A percentile compares a stretch with the other conserved stretches of the same genome.
phyloP scores from a whole-genome alignment of 768 basidiomycete genomes.

The Boletus edulis region DNA sequence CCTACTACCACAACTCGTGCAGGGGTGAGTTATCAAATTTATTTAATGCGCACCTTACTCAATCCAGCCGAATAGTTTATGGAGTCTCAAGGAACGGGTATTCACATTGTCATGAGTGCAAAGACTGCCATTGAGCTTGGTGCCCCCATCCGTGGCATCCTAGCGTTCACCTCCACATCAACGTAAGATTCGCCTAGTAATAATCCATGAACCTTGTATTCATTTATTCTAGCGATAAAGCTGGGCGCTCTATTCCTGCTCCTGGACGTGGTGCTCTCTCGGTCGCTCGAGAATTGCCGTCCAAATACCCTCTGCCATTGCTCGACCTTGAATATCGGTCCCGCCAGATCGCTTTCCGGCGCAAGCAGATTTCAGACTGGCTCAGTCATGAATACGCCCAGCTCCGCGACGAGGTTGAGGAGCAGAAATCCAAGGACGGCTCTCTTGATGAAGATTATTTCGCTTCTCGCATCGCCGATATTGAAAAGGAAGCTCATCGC shows the following conservation, averaged over 20 bases:
- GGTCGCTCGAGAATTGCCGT: slow-evolving; percentile 81
- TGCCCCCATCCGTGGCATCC: slow-evolving; percentile 87
- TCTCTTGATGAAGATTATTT: slow-evolving; percentile 65
- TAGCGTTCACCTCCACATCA: slow-evolving; percentile 95
- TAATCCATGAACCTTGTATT: not conserved
- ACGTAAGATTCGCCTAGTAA: slow-evolving; percentile 54
- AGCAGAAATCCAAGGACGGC: slow-evolving; percentile 52
- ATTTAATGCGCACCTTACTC: not conserved
- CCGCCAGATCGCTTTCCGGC: slow-evolving; percentile 94
- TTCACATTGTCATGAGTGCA: slow-evolving; percentile 96
- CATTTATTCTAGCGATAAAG: slow-evolving; percentile 74
- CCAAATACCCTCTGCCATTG: slow-evolving; percentile 74
- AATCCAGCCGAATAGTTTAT: slow-evolving; percentile 60
- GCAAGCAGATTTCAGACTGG: slow-evolving; percentile 94
- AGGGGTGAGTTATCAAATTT: slow-evolving; percentile 55
- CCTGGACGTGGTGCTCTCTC: slow-evolving; percentile 92
- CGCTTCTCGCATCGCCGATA: slow-evolving; percentile 70
- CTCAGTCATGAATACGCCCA: slow-evolving; percentile 83
- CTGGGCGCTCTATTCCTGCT: slow-evolving; percentile 96
- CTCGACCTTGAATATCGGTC: slow-evolving; percentile 87
- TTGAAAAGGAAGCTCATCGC: slow-evolving; percentile 85
- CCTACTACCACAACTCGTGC: slow-evolving; percentile 95
- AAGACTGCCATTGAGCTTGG: slow-evolving; percentile 95
- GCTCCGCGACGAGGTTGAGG: slow-evolving; percentile 74
- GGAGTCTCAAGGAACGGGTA: slow-evolving; percentile 96